A percentile compares a stretch with the other conserved stretches of the same genome.
Conservation (phyloP, 2,329 filamentous ascomycete genomes). For the Fusarium pseudocircinatum region DNA sequence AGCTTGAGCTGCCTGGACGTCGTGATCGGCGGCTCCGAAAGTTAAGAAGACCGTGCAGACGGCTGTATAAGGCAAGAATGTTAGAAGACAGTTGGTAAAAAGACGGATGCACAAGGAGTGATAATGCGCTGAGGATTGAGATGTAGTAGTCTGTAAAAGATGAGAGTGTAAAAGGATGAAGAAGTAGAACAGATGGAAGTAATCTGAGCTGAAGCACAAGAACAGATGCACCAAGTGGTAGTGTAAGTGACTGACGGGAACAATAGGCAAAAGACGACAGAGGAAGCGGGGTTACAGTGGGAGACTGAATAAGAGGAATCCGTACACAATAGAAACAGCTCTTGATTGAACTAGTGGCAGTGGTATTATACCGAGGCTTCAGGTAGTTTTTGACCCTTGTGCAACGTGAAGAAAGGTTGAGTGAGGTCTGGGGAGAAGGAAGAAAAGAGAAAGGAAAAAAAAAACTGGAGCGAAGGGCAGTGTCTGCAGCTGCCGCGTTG, state of each 20-base stretch:
- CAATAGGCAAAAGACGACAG: background rate
- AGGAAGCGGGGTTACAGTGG: slow-evolving; percentile 3
- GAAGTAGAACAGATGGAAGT: background rate
- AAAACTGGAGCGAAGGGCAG: slow-evolving; percentile 37
- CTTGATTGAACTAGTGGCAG: background rate
- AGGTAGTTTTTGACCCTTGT: background rate
- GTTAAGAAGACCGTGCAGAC: slow-evolving; percentile 34
- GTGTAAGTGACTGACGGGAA: slow-evolving; percentile 31
- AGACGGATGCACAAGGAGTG: background rate
- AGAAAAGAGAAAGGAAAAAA: background rate
- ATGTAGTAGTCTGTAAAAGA: background rate
- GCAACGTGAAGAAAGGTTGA: slow-evolving; percentile 4
- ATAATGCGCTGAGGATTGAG: background rate
- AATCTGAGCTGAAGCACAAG: background rate
- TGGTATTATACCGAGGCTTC: background rate
- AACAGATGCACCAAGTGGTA: background rate
- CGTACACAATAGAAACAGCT: slow-evolving; percentile 13
- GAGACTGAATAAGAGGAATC: slow-evolving; percentile 1
- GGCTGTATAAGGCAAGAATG: slow-evolving; percentile 25
- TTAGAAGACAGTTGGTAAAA: slow-evolving; percentile 26
- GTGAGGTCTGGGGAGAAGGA: background rate
- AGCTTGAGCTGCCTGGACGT: slow-evolving; percentile 37
- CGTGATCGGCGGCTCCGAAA: slow-evolving; percentile 39
- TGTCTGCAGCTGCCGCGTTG: slow-evolving; percentile 8
- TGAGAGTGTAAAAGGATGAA: background rate